Evolutionary conservation across 805 yeast genomes (phyloP), one percentile per base, ranked within the genome.

Genomic region (Debaryomyces prosopidis): DNA sequence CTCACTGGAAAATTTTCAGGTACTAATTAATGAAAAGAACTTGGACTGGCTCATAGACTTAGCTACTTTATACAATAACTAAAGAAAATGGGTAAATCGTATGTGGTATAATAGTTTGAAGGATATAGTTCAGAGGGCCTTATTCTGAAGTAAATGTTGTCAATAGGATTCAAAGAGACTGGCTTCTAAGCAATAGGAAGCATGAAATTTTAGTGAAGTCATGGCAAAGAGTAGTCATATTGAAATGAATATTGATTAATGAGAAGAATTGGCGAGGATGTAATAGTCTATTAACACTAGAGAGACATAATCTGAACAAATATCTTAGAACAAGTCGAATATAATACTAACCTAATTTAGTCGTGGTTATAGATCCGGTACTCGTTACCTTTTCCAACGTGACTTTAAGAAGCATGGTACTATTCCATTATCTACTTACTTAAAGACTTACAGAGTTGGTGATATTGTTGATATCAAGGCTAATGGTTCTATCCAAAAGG

Each of bases 301-400:
- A 30, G 33, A 30, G 16, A 30, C 12, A 14, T 30, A 30, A 30
- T 2, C 16, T 30, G 16, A 12, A 30, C 33, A 12, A 14, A 14
- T 30, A 14, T 30, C 33, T 11, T 2, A 11, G 11, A 30, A 14
- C 16, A n/a, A 30, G 33, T n/a, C 11, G 16, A n/a, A 30, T 30
- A 14, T 12, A 30, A 40, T 63, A 62, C 67, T 62, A 62, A 62
- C 68, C 7, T 31, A 28, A 35, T 51, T 12, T 52, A 65, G 69
- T 79, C 97, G 89, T 82, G 99, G 99, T 87, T 91, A 89, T 86
- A 91, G 99, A 91, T 90, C 97, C 69, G 94, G 99, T 82, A 92
- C 99, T 81, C 96, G 99, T 81, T 94, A 94, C 91, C 95, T 95
- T 82, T 94, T 94, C 96, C 89, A 90, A 80, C 94, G 99, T 81